A percentile compares a stretch with the other conserved stretches of the same genome.
phyloP scores from a whole-genome alignment of 257 asterid genomes.

The Nicotiana benthamiana region DNA sequence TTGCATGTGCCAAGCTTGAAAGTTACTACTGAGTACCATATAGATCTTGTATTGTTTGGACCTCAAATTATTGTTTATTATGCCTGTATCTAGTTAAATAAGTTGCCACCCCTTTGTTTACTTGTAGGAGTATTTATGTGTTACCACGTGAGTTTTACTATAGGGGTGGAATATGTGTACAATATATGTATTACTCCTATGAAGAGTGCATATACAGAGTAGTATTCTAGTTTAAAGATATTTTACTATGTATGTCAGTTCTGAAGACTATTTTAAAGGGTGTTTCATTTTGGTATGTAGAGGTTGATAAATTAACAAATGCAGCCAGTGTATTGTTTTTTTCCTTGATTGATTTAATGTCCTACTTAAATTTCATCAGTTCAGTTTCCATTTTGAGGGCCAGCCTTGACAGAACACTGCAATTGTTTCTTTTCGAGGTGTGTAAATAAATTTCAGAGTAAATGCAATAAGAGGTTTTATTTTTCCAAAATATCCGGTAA shows the following conservation, averaged over 20 bases:
- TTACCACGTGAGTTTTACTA: not conserved
- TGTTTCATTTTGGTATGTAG: not conserved
- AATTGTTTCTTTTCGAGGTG: no score
- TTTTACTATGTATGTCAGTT: not conserved
- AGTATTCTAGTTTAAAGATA: slow-evolving; percentile 1
- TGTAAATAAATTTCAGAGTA: no score
- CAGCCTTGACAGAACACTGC: no score
- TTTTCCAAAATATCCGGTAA: no score
- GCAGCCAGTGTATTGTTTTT: not conserved
- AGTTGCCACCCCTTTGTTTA: not conserved
- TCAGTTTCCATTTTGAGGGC: not conserved
- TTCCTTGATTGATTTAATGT: not conserved
- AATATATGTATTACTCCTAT: not conserved
- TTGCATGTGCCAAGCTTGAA: slow-evolving; percentile 77
- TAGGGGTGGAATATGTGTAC: slow-evolving; percentile 12
- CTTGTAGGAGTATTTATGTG: slow-evolving; percentile 6
- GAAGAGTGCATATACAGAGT: slow-evolving; percentile 2
- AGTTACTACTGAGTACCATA: not conserved
- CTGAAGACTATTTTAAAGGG: not conserved
- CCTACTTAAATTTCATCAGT: not conserved
- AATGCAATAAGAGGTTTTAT: no score
- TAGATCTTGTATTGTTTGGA: not conserved
- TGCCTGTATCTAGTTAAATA: slow-evolving; percentile 8
- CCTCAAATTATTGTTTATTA: slow-evolving; percentile 10
- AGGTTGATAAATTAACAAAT: not conserved